Conservation (phyloP, 164 flowering plant genomes). For the Tetrastigma voinierianum region DNA sequence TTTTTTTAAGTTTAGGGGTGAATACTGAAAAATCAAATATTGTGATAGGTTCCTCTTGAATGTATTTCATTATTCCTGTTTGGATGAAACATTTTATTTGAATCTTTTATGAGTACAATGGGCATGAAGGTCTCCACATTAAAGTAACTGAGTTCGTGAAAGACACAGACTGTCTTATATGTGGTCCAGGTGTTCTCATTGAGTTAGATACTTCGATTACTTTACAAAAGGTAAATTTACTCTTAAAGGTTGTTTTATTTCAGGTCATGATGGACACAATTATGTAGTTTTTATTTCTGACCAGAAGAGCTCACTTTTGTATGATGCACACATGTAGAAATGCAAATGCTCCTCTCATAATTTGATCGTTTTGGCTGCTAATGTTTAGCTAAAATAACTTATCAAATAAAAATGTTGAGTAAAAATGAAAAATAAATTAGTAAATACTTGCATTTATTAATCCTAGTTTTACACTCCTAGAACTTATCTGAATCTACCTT, state of each 20-base stretch:
- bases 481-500: no score
- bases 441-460: no score
- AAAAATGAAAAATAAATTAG: no score
- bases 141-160: slow-evolving; percentile 87
- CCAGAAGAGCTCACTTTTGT: not conserved
- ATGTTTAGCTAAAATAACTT: no score
- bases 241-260: not conserved
- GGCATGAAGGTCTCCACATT: slow-evolving; percentile 88
- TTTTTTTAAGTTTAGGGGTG: no score
- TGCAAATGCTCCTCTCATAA: no score
- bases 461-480: no score
- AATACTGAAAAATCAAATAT: no score
- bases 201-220: slow-evolving; percentile 79
- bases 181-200: slow-evolving; percentile 91
- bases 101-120: slow-evolving; percentile 69
- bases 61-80: not conserved
- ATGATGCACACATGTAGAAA: no score
- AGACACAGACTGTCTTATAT: slow-evolving; percentile 90
- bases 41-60: no score
- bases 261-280: not conserved
- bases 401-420: no score
- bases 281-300: not conserved
- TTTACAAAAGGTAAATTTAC: slow-evolving; percentile 59
- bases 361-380: no score
- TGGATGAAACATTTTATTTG: not conserved